Evolutionary conservation across 2,329 filamentous ascomycete genomes (phyloP).

Genomic region (Cladophialophora yegresii): DNA sequence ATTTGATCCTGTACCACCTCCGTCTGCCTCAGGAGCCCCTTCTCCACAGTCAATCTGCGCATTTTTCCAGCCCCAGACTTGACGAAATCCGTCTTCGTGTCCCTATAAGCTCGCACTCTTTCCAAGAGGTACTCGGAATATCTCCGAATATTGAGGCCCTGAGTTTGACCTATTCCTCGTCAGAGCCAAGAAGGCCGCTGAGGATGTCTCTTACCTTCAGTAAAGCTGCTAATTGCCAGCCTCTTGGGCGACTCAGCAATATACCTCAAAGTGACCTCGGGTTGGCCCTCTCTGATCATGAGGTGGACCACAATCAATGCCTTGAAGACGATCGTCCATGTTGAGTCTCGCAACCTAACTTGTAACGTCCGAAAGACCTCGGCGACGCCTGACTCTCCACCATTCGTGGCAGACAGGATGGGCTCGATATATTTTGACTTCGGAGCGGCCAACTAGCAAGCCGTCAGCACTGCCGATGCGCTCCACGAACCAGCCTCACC

Average conservation of each 20-base stretch:
- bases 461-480: conserved; percentile 32
- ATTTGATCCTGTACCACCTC: conserved; percentile 89
- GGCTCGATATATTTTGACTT: conserved; percentile 99
- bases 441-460: conserved; percentile 77
- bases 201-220: conserved; percentile 65
- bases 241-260: conserved; percentile 79
- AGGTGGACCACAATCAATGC: conserved; percentile 91
- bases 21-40: conserved; percentile 87
- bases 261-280: conserved; percentile 82
- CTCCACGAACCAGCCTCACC: conserved; percentile 53
- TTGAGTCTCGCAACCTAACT: conserved; percentile 85
- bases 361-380: conserved; percentile 94
- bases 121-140: conserved; percentile 86
- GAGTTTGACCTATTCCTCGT: conserved; percentile 73
- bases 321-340: conserved; percentile 99
- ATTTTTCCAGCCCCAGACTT: conserved; percentile 77
- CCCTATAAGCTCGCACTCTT: conserved; percentile 76
- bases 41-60: conserved; percentile 84
- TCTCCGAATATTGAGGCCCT: conserved; percentile 89
- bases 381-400: conserved; percentile 88
- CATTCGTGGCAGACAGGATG: conserved; percentile 91
- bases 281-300: conserved; percentile 94
- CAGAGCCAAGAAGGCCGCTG: conserved; percentile 2
- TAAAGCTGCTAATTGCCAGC: conserved; percentile 85
- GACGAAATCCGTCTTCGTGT: conserved; percentile 89